Evolutionary conservation across 1,284 basidiomycete genomes (phyloP).

Genomic region (Rhodotorula glutinis): DNA sequence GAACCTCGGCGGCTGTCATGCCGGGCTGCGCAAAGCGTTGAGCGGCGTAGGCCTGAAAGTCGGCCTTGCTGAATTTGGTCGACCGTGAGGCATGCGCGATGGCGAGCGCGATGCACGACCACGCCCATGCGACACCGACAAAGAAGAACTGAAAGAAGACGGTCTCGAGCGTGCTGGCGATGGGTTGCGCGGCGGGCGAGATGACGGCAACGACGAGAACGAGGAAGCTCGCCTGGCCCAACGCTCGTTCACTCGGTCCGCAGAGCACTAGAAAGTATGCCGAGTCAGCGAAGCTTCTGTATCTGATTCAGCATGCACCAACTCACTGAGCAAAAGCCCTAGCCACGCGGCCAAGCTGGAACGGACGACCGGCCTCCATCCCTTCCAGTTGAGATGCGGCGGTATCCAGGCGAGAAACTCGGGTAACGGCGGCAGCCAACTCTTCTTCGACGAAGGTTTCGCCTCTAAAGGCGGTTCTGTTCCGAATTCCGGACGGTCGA

Average conservation of each 20-base stretch:
- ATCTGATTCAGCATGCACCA: too few species aligned
- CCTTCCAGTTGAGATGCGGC: slow-evolving; percentile 37
- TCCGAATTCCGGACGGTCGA: neutral
- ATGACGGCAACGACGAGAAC: slow-evolving; percentile 31
- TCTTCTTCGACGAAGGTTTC: neutral
- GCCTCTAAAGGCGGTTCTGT: neutral
- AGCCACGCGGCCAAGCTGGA: slow-evolving; percentile 34
- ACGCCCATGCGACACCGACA: slow-evolving; percentile 26
- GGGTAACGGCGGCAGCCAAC: slow-evolving; percentile 9
- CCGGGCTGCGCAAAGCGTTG: slow-evolving; percentile 11
- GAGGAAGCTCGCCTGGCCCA: slow-evolving; percentile 37
- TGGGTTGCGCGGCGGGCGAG: slow-evolving; percentile 29
- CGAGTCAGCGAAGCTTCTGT: too few species aligned
- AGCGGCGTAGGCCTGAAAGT: slow-evolving; percentile 8
- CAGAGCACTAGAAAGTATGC: too few species aligned
- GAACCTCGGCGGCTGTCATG: slow-evolving; percentile 4
- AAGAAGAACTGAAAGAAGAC: slow-evolving; percentile 34
- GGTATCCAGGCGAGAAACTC: slow-evolving; percentile 22
- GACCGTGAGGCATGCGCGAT: slow-evolving; percentile 30
- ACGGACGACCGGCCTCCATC: slow-evolving; percentile 24
- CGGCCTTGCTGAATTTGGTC: slow-evolving; percentile 8
- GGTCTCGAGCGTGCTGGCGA: slow-evolving; percentile 25
- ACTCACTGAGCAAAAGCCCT: slow-evolving; percentile 29
- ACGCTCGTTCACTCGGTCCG: neutral
- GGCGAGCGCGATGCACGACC: slow-evolving; percentile 22